Evolutionary conservation across 495 filamentous ascomycete genomes (phyloP), one percentile per base, ranked within the genome.

Genomic region (Patellaria atrata): DNA sequence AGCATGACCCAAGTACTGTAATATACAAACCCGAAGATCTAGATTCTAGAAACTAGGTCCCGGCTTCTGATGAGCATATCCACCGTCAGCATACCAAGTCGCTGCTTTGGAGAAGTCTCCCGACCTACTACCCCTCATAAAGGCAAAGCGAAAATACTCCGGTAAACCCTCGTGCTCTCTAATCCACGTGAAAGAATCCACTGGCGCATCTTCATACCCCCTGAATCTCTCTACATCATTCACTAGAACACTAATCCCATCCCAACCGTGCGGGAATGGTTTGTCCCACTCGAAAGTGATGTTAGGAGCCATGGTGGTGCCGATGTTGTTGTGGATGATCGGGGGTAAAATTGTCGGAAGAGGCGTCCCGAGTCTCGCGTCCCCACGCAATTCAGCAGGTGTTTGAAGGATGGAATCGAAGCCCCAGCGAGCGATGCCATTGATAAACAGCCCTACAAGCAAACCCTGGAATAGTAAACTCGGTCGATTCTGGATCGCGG

Each of bases 351-450:
- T 57, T 17, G 57, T 58, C 0, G 89, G 89, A n/a, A 83, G 65
- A 1, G 70, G 54, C 2, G 74, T 71, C 9, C 75, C 75, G 36
- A 78, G 64, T 57, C 73, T 74, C 0, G 72, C 73, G 30, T 81
- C 79, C 7, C 77, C 77, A 22, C 70, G 66, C 24, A 96, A 55
- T 13, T 71, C 71, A 1, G 57, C 69, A 1, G 77, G 68, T 0
- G 89, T 94, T 57, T 94, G 80, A n/a, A 94, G 65, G 37, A 96
- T 71, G 2, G 77, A 70, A 30, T 85, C 86, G 45, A 92, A 96
- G 9, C 84, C 87, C 87, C 87, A 96, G 11, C 87, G 66, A 9
- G 85, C 86, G 40, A 84, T 71, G 12, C 87, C 87, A 49, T 96
- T 94, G 58, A 91, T 71, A 56, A 93, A 93, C 0, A 96, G 62